phyloP scores from a whole-genome alignment of 108 stramenopile genomes.

The Skeletonema potamos region DNA sequence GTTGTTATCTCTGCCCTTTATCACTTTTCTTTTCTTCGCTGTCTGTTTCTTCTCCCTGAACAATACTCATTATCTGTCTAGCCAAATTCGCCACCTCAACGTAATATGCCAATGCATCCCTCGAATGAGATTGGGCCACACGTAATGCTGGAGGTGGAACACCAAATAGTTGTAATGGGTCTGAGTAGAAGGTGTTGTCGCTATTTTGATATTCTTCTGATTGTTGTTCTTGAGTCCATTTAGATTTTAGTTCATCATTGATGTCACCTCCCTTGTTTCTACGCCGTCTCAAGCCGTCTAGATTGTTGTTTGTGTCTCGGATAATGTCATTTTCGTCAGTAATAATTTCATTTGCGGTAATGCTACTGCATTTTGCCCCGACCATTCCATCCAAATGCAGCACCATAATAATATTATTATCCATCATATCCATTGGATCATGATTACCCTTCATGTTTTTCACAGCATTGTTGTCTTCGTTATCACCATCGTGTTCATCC shows the following conservation, averaged over 20 bases:
- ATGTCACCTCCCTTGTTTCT: not conserved
- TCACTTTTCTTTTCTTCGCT: too few relatives aligned
- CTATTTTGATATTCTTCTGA: slow-evolving; percentile 12
- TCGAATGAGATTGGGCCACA: slow-evolving; percentile 35
- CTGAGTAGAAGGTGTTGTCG: too few relatives aligned
- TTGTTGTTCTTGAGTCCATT: not conserved
- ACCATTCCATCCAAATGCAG: slow-evolving; percentile 40
- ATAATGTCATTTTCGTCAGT: not conserved
- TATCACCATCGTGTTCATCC: not conserved
- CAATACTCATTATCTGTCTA: slow-evolving; percentile 23
- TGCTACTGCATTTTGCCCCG: too few relatives aligned
- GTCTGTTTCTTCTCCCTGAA: not conserved
- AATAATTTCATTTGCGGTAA: too few relatives aligned
- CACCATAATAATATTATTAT: slow-evolving; percentile 13
- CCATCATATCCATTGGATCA: not conserved
- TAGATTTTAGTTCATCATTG: not conserved
- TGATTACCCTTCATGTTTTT: not conserved
- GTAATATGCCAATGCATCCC: slow-evolving; percentile 41
- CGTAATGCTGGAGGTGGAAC: slow-evolving; percentile 47
- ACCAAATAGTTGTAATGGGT: slow-evolving; percentile 47
- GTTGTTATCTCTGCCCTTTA: too few relatives aligned
- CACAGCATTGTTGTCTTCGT: slow-evolving; percentile 1
- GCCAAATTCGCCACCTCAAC: slow-evolving; percentile 51
- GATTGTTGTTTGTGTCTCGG: not conserved
- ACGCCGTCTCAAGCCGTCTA: slow-evolving; percentile 25